phyloP scores from a whole-genome alignment of 768 basidiomycete species.

The Boletus huronensis region DNA sequence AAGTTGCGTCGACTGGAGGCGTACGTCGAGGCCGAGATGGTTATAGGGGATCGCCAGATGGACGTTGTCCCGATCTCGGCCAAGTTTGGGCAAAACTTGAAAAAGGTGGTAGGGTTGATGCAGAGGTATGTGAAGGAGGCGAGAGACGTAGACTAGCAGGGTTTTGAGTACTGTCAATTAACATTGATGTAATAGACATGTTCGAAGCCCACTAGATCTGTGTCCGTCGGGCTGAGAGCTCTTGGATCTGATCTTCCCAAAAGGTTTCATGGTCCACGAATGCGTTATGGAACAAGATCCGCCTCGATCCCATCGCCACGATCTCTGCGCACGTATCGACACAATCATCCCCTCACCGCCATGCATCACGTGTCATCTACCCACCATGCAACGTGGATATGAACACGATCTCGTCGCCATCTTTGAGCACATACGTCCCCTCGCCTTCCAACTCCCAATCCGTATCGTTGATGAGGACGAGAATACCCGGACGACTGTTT shows the following conservation, averaged over 20 bases:
- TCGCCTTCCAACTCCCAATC: constrained; percentile 99
- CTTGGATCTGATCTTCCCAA: background rate
- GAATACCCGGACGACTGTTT: constrained; percentile 81
- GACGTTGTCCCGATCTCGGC: constrained; percentile 83
- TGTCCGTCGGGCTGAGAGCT: background rate
- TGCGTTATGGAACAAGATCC: background rate
- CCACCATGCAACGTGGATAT: constrained; percentile 91
- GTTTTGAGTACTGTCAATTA: background rate
- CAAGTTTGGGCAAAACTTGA: constrained; percentile 81
- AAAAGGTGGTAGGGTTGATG: constrained; percentile 64
- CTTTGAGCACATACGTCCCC: constrained; percentile 73
- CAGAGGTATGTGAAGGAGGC: constrained; percentile 60
- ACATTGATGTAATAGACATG: background rate
- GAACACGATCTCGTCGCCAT: constrained; percentile 89
- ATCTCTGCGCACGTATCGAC: background rate
- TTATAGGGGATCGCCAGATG: constrained; percentile 31
- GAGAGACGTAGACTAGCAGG: background rate
- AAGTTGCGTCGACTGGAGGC: constrained; percentile 57
- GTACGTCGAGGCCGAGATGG: constrained; percentile 51
- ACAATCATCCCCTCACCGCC: background rate
- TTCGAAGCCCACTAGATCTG: background rate
- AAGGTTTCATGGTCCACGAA: background rate
- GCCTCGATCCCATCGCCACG: too few relatives aligned
- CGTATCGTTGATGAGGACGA: constrained; percentile 94
- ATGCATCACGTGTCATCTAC: background rate